Evolutionary conservation across 768 basidiomycete species (phyloP).

Genomic region (Pleurotus pulmonarius): DNA sequence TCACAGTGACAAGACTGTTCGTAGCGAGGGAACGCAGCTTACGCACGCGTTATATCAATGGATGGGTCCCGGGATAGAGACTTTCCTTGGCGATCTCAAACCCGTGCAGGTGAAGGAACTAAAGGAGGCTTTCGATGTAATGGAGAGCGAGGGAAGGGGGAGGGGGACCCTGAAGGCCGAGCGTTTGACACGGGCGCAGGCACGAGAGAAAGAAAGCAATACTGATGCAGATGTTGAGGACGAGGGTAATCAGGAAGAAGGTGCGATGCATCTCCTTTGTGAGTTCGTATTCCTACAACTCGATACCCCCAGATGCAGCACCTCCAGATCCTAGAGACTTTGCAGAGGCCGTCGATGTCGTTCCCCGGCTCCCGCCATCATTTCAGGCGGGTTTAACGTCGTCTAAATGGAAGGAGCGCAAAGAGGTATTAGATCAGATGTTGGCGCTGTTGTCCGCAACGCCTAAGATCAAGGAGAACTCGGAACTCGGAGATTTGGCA

Average conservation of each 20-base stretch:
- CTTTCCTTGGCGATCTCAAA: constrained; percentile 86
- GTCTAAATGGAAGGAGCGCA: constrained; percentile 97
- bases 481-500: constrained; percentile 73
- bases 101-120: constrained; percentile 96
- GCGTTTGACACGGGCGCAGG: constrained; percentile 71
- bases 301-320: constrained; percentile 36
- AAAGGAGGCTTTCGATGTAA: constrained; percentile 80
- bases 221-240: constrained; percentile 31
- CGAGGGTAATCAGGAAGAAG: constrained; percentile 39
- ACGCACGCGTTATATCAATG: constrained; percentile 78
- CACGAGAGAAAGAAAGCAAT: constrained; percentile 60
- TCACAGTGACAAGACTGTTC: constrained; percentile 93
- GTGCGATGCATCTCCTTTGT: constrained; percentile 26
- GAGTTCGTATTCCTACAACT: constrained; percentile 9
- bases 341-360: constrained; percentile 78
- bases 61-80: constrained; percentile 79
- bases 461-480: constrained; percentile 74
- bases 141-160: constrained; percentile 85
- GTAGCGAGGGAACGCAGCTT: constrained; percentile 83
- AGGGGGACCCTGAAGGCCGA: constrained; percentile 79
- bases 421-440: constrained; percentile 86
- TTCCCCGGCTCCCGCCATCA: constrained; percentile 69
- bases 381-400: constrained; percentile 77
- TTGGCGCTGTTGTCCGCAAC: constrained; percentile 63
- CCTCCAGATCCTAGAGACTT: constrained; percentile 75